Evolutionary conservation across 306 rosid genomes (phyloP).

Genomic region (Fragaria ananassa): DNA sequence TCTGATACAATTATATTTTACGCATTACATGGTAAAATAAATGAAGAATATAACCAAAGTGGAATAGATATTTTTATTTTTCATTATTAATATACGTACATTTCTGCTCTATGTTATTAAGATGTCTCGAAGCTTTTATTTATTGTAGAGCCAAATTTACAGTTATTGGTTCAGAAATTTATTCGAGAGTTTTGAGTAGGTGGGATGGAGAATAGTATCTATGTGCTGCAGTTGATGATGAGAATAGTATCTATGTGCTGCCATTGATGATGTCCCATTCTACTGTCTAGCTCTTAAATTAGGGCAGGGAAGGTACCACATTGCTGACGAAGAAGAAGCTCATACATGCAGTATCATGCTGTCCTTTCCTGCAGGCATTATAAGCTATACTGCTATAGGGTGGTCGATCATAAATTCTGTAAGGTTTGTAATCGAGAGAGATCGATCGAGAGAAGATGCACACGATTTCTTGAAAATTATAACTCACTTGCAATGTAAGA

Average conservation of each 20-base stretch:
- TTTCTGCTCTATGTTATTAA: background rate
- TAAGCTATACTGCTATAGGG: background rate
- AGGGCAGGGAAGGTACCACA: slow-evolving; percentile 5
- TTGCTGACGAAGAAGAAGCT: slow-evolving; percentile 1
- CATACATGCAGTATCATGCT: background rate
- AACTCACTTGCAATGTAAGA: too few relatives aligned
- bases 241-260: background rate
- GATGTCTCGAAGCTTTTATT: background rate
- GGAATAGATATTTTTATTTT: background rate
- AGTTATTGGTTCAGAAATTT: background rate
- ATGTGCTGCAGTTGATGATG: background rate
- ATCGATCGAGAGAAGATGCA: background rate
- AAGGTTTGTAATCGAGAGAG: background rate
- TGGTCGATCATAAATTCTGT: background rate
- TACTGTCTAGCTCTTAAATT: background rate
- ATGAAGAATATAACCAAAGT: background rate
- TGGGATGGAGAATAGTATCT: background rate
- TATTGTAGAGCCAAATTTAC: background rate
- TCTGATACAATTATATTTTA: background rate
- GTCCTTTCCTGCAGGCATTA: background rate
- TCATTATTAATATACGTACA: background rate
- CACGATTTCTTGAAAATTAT: too few relatives aligned
- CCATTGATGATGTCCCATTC: background rate
- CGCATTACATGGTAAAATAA: background rate
- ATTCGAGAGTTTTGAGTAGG: background rate